Percentiles rank a stretch among this genome's conserved stretches.
Conservation (phyloP, 192 early-diverging fungal genomes). For the Gonapodya prolifera region DNA sequence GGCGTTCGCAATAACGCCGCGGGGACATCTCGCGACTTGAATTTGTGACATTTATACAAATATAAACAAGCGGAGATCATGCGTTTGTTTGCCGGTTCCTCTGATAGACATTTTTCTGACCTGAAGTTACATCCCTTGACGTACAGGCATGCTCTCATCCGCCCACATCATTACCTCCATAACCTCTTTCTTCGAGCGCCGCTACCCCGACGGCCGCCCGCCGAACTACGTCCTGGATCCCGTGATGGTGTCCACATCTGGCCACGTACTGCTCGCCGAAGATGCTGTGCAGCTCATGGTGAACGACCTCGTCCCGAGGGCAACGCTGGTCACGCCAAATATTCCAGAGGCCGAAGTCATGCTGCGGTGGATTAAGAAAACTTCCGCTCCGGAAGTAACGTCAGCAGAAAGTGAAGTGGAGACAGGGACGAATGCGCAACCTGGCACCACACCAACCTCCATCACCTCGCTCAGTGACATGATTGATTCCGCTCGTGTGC, state of each 20-base stretch:
- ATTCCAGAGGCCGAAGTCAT: conserved; percentile 67
- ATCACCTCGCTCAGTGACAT: too few relatives aligned
- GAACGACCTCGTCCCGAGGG: conserved; percentile 49
- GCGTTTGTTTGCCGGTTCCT: too few relatives aligned
- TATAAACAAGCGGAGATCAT: too few relatives aligned
- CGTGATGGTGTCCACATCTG: conserved; percentile 75
- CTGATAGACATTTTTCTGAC: too few relatives aligned
- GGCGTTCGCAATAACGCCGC: too few relatives aligned
- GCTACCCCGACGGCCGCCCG: conserved; percentile 23
- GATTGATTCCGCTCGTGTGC: conserved; percentile 36
- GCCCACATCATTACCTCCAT: conserved; percentile 50
- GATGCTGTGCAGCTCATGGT: conserved; percentile 48
- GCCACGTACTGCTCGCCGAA: conserved; percentile 40
- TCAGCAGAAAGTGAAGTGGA: not conserved
- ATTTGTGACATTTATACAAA: too few relatives aligned
- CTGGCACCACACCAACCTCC: too few relatives aligned
- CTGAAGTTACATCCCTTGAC: too few relatives aligned
- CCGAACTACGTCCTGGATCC: conserved; percentile 61
- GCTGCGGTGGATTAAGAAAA: conserved; percentile 10
- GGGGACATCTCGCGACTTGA: too few relatives aligned
- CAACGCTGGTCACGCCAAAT: conserved; percentile 67
- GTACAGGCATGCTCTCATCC: conserved; percentile 61
- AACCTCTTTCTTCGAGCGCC: conserved; percentile 6
- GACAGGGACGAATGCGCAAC: too few relatives aligned
- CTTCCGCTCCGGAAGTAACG: not conserved